These are phyloP conservation scores for Xerocomellus amylosporus DNA, from an alignment of 768 basidiomycete species.

Conservation along the genomic window DNA sequence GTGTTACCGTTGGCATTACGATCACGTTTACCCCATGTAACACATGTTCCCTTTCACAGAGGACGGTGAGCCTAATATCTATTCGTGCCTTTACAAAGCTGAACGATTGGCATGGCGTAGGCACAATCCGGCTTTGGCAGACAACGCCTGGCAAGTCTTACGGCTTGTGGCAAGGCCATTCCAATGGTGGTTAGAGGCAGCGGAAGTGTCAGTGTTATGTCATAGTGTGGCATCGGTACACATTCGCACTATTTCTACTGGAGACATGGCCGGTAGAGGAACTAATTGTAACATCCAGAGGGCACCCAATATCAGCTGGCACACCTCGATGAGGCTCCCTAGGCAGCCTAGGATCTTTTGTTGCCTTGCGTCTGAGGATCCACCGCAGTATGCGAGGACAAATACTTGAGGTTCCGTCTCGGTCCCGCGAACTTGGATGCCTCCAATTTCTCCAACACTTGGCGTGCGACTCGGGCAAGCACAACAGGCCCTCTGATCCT, in stretches of 20 bases:
- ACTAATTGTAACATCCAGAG: constrained; percentile 18
- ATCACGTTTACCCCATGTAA: constrained; percentile 3
- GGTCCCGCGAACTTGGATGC: neutral
- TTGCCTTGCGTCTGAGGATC: neutral
- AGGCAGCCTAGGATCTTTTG: neutral
- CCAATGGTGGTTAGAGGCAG: constrained; percentile 37
- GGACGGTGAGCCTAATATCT: constrained; percentile 54
- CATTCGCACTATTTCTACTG: constrained; percentile 11
- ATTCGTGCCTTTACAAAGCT: neutral
- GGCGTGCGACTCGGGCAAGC: neutral
- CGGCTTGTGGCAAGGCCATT: constrained; percentile 80
- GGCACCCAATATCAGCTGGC: constrained; percentile 7
- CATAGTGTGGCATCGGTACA: constrained; percentile 8
- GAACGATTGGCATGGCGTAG: constrained; percentile 36
- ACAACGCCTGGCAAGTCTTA: constrained; percentile 92
- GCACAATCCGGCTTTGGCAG: constrained; percentile 96
- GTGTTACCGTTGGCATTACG: constrained; percentile 31
- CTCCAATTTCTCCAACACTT: neutral
- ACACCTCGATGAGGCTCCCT: constrained; percentile 1
- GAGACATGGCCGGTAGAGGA: constrained; percentile 14
- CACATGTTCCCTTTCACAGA: constrained; percentile 46
- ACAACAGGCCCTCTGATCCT: neutral
- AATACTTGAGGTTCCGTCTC: no score
- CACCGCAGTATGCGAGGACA: neutral
- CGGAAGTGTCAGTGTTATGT: constrained; percentile 1